A percentile compares a stretch with the other conserved stretches of the same genome.
Conservation (phyloP, 2,329 filamentous ascomycete genomes). For the Xylariales sp. region DNA sequence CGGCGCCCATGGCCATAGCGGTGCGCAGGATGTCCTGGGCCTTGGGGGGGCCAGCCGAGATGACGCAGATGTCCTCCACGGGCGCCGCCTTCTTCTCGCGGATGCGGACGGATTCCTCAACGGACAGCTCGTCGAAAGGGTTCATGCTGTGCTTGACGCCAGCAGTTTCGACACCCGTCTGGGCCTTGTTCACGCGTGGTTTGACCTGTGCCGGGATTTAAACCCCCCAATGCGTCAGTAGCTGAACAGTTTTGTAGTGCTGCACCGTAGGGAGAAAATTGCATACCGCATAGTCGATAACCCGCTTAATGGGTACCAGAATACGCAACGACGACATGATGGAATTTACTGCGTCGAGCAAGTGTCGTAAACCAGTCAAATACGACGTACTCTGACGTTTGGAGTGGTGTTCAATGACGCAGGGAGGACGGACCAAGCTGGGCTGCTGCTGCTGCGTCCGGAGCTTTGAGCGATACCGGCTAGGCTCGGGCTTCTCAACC, state of each 20-base stretch:
- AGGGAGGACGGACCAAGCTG: too few species aligned
- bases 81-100: slow-evolving; percentile 77
- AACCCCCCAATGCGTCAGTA: not conserved
- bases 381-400: too few species aligned
- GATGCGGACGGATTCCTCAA: slow-evolving; percentile 93
- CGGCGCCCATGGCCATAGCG: slow-evolving; percentile 97
- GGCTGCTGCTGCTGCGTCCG: too few species aligned
- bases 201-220: slow-evolving; percentile 48
- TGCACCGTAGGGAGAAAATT: slow-evolving; percentile 5
- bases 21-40: slow-evolving; percentile 85
- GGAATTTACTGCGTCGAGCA: too few species aligned
- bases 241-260: slow-evolving; percentile 1
- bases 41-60: slow-evolving; percentile 86
- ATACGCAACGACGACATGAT: slow-evolving; percentile 65
- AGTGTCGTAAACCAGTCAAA: too few species aligned
- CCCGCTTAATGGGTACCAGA: slow-evolving; percentile 76
- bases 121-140: slow-evolving; percentile 96
- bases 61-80: slow-evolving; percentile 87
- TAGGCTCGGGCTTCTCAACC: slow-evolving; percentile 6
- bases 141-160: slow-evolving; percentile 98
- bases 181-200: slow-evolving; percentile 64
- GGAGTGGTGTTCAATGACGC: slow-evolving; percentile 25
- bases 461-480: slow-evolving; percentile 21
- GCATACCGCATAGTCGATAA: slow-evolving; percentile 80
- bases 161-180: slow-evolving; percentile 85